phyloP scores from a whole-genome alignment of 2,329 filamentous ascomycete species.

The Achaetomium macrosporum region DNA sequence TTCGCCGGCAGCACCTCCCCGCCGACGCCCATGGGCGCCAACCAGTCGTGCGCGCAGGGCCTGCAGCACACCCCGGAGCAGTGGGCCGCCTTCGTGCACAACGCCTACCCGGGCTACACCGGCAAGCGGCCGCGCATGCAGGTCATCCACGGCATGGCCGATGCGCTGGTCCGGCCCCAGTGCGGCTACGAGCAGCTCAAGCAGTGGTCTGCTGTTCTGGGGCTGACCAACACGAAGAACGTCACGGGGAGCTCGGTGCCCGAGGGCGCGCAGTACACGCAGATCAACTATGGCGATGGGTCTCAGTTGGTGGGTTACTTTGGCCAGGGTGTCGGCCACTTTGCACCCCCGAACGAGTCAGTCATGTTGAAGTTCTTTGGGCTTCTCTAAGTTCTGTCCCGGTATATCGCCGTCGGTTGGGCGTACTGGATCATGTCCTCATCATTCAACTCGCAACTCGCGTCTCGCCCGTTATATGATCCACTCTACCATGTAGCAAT shows the following conservation, averaged over 20 bases:
- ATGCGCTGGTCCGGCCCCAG: conserved; percentile 25
- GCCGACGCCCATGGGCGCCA: conserved; percentile 22
- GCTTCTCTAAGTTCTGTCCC: too few species aligned
- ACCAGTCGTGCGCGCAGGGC: conserved; percentile 28
- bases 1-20: conserved; percentile 21
- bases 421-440: too few species aligned
- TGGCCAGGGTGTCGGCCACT: conserved; percentile 28
- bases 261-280: conserved; percentile 25
- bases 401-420: too few species aligned
- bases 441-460: too few species aligned
- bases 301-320: conserved; percentile 29
- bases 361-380: conserved; percentile 26
- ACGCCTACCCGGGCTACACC: conserved; percentile 27
- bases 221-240: conserved; percentile 21
- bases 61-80: conserved; percentile 22
- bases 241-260: conserved; percentile 23
- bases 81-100: conserved; percentile 26
- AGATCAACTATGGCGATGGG: conserved; percentile 30
- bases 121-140: conserved; percentile 29
- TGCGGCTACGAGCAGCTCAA: conserved; percentile 27
- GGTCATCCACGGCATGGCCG: conserved; percentile 27
- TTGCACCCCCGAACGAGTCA: conserved; percentile 26
- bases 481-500: not conserved
- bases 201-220: conserved; percentile 29
- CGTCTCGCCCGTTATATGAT: not conserved